Base-by-base conservation (phyloP, 192 early-diverging fungal species). In the Pilobolus umbonatus region DNA sequence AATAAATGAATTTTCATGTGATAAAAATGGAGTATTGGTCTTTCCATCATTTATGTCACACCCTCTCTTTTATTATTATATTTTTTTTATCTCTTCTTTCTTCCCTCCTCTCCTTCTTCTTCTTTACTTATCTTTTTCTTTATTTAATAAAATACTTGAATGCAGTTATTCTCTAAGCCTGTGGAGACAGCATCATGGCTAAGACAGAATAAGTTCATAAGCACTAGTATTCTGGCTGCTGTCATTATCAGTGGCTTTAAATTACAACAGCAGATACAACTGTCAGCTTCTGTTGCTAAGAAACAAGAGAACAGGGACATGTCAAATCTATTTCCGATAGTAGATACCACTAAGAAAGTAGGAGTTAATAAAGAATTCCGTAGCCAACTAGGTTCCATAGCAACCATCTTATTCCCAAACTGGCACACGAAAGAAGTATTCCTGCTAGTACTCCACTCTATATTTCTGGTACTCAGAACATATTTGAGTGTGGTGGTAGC, bases 401-500 rank as follows among this genome's bases (percentile, higher is more conserved):
- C 85, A 55, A 81, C 79, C 52, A 88, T 95, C 71, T 80, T 91
- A 55, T 85, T 95, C 56, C 95, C 95, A 19, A 75, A 71, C 22
- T 77, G 86, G 73, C 71, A 74, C 7, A 86, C 84, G 68, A 92
- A 92, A 80, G 94, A 94, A 57, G 81, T 85, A 32, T 57, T 79
- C 19, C 82, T 98, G 51, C 69, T 98, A 44, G 69, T 83, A 0
- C 69, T 94, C 55, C 93, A 98, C 62, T 85, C 90, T 7, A 58
- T 81, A 38, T 96, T 96, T 71, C 70, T 98, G 49, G 82, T 98
- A 3, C 79, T 94, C 48, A 74, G 95, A 60, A 96, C 95, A 0
- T 98, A 89, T 62, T 77, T 98, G 39, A 87, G 85, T 69, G 90
- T 98, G 19, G 82, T 98, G 1, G 95, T 93, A 17, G 95, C 95